Evolutionary conservation across 768 basidiomycete species (phyloP).

Genomic region (Asterophora parasitica): DNA sequence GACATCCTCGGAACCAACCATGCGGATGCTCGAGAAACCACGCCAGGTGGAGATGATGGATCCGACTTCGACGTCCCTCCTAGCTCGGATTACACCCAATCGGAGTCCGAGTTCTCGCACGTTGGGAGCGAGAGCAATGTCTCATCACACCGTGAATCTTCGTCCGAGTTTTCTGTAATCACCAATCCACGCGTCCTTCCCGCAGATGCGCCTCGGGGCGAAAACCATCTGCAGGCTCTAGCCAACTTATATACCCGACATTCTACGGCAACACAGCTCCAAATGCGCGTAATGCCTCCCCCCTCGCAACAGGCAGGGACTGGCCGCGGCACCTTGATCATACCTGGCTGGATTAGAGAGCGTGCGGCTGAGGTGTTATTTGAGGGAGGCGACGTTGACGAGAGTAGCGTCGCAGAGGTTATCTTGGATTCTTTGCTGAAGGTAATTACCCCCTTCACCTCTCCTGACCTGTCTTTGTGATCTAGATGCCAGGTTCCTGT

Average conservation of each 20-base stretch:
- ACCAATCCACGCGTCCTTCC: slow-evolving; percentile 35
- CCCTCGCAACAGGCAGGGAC: slow-evolving; percentile 62
- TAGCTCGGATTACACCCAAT: slow-evolving; percentile 50
- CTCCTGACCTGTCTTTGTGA: neutral
- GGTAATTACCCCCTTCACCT: slow-evolving; percentile 32
- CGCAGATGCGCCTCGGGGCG: slow-evolving; percentile 31
- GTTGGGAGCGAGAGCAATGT: slow-evolving; percentile 42
- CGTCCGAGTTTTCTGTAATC: slow-evolving; percentile 53
- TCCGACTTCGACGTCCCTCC: slow-evolving; percentile 37
- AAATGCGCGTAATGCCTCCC: slow-evolving; percentile 66
- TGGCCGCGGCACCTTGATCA: slow-evolving; percentile 70
- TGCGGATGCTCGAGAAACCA: slow-evolving; percentile 28
- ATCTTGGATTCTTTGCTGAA: slow-evolving; percentile 77
- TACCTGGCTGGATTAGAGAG: slow-evolving; percentile 96
- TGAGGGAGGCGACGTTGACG: slow-evolving; percentile 85
- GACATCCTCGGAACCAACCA: slow-evolving; percentile 39
- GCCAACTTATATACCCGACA: slow-evolving; percentile 68
- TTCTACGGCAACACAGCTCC: slow-evolving; percentile 74
- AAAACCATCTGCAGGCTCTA: slow-evolving; percentile 59
- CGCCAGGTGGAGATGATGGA: slow-evolving; percentile 29
- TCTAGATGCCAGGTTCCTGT: slow-evolving; percentile 62
- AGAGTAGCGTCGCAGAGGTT: slow-evolving; percentile 77
- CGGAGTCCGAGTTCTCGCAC: slow-evolving; percentile 65
- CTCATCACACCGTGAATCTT: slow-evolving; percentile 47
- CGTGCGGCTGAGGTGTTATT: slow-evolving; percentile 88